These are phyloP conservation scores for Fusarium bulbicola DNA, from an alignment of 2,329 filamentous ascomycete genomes.

Conservation along the genomic window DNA sequence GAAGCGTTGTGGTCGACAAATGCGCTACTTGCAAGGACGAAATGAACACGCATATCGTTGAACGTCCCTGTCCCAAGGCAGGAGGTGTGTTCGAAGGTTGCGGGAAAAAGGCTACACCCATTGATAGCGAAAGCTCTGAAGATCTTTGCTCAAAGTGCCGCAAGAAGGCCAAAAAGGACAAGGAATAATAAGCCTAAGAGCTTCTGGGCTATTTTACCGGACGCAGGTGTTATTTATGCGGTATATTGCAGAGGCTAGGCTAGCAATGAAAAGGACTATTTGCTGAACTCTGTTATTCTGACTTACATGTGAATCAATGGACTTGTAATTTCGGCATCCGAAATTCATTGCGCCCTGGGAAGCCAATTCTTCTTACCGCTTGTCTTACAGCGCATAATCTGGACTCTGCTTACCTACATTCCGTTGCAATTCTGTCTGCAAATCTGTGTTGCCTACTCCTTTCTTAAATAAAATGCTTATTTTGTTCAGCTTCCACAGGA, in stretches of 20 bases:
- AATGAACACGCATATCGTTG: background rate
- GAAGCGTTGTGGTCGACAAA: background rate
- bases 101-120: fast-evolving
- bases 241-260: fast-evolving
- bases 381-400: fast-evolving
- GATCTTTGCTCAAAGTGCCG: background rate
- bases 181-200: fast-evolving
- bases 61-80: background rate
- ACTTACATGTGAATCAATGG: fast-evolving
- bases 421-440: background rate
- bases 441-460: background rate
- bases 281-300: fast-evolving
- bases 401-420: fast-evolving
- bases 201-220: fast-evolving
- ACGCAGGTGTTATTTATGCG: fast-evolving
- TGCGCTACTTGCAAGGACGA: background rate
- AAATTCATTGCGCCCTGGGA: fast-evolving
- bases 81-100: background rate
- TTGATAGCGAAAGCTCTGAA: fast-evolving
- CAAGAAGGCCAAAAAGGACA: background rate
- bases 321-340: fast-evolving
- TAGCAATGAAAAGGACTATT: fast-evolving
- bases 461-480: no score
- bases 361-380: fast-evolving
- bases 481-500: no score